Conservation (phyloP, 306 rosid species). For the Begonia fuchsioides region DNA sequence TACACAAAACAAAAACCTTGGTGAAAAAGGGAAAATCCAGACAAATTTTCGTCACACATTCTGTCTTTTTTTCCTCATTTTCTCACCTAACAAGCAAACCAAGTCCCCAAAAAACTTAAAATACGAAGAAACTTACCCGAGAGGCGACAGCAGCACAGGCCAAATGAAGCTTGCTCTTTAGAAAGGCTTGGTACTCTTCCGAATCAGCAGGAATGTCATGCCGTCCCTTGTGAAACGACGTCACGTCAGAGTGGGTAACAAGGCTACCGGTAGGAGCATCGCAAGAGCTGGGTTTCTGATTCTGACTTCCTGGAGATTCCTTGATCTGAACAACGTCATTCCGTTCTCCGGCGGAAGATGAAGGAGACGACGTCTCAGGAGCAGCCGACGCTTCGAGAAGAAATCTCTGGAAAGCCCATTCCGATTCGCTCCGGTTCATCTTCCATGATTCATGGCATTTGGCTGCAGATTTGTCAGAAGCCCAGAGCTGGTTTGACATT, state of each 20-base stretch:
- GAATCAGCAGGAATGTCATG: slow-evolving; percentile 24
- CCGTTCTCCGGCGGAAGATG: slow-evolving; percentile 20
- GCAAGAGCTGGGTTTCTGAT: no score
- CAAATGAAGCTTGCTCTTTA: slow-evolving; percentile 72
- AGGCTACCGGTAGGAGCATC: neutral
- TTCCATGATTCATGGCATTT: slow-evolving; percentile 19
- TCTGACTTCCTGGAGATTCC: slow-evolving; percentile 1
- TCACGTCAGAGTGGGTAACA: neutral
- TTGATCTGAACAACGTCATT: slow-evolving; percentile 22
- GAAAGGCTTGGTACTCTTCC: slow-evolving; percentile 49
- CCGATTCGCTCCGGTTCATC: slow-evolving; percentile 71
- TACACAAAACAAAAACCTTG: no score
- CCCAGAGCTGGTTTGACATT: slow-evolving; percentile 54
- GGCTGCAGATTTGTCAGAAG: slow-evolving; percentile 12
- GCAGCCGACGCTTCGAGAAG: slow-evolving; percentile 37
- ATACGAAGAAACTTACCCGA: slow-evolving; percentile 26
- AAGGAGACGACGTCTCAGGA: slow-evolving; percentile 18
- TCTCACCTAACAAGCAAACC: no score
- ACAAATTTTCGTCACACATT: no score
- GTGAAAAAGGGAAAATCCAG: no score
- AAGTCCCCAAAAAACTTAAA: neutral
- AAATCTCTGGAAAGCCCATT: slow-evolving; percentile 83
- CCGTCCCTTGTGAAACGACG: neutral
- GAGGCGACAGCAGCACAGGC: slow-evolving; percentile 91
- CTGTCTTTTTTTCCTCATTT: no score